Evolutionary conservation across 257 asterid genomes (phyloP), one percentile per base, ranked within the genome.

Genomic region (Ligustrum vulgare): DNA sequence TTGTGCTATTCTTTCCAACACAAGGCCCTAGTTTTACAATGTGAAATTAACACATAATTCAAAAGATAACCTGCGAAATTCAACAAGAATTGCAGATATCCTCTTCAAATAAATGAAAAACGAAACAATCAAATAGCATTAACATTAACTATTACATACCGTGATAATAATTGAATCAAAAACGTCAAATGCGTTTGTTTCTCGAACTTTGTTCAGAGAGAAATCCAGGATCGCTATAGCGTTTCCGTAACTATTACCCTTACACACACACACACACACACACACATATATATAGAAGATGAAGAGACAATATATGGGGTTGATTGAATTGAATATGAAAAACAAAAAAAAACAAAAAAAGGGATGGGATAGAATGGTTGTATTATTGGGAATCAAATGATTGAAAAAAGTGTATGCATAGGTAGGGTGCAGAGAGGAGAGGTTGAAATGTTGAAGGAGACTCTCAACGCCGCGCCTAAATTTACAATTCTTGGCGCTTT

Each of bases 361-460:
- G 41, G 16, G 56, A 41, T 60, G 32, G 45, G 31, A 77, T 35
- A 6, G 39, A 35, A 35, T 73, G 39, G 67, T 64, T 32, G 23
- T 72, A 78, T 77, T 54, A 75, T 71, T 62, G 32, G 72, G 80
- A 71, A 67, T 74, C 78, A 79, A 75, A 80, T 72, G 75, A 79
- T 62, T 35, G 82, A 71, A 83, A 82, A 74, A 75, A 77, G 68
- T 54, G 80, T 69, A 33, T 63, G 81, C 35, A 63, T 8, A 33
- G 78, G 79, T 69, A 84, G 93, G 88, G 77, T 41, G 79, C 62
- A 76, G 45, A 75, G 86, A 83, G 84, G 16, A 10, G 15, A 41
- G 15, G 90, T 90, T 86, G 81, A 83, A 80, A 88, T 83, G 90
- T 79, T 76, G 81, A 91, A 84, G 89, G 78, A 51, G 93, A 91